These are phyloP conservation scores for Arthrobotrys iridis DNA, from an alignment of 2,329 filamentous ascomycete species.

Conservation along the genomic window DNA sequence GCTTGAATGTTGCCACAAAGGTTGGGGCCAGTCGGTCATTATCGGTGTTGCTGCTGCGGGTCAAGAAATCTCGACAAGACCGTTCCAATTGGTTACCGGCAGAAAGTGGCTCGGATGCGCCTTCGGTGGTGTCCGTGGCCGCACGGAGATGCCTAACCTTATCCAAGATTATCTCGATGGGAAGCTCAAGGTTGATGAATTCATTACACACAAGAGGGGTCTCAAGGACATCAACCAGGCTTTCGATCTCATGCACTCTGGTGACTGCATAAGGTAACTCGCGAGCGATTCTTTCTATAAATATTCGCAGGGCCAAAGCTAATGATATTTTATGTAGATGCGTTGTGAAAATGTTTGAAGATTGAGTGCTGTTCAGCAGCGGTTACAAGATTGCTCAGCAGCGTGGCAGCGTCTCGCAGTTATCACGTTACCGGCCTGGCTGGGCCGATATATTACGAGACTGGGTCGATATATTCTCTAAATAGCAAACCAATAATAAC, in stretches of 20 bases:
- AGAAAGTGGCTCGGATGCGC: conserved; percentile 98
- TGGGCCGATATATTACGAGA: too few species aligned
- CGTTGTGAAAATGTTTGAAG: conserved; percentile 47
- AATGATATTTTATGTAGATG: conserved; percentile 26
- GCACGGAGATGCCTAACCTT: conserved; percentile 85
- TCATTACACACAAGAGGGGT: conserved; percentile 85
- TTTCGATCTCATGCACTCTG: conserved; percentile 92
- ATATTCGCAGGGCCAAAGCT: not conserved
- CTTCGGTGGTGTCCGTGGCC: conserved; percentile 97
- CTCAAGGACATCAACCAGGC: conserved; percentile 86
- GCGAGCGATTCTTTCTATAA: conserved; percentile 58
- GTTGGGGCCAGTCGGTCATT: conserved; percentile 97
- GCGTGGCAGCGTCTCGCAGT: too few species aligned
- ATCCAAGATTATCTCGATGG: conserved; percentile 90
- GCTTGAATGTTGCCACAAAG: conserved; percentile 98
- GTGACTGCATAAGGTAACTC: conserved; percentile 95
- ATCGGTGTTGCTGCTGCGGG: conserved; percentile 97
- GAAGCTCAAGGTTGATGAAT: conserved; percentile 96
- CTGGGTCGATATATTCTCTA: too few species aligned
- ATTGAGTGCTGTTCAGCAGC: not conserved
- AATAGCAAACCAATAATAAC: too few species aligned
- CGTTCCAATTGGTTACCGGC: conserved; percentile 98
- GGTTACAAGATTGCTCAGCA: too few species aligned
- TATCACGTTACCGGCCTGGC: too few species aligned
- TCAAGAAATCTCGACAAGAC: conserved; percentile 92